Evolutionary conservation across 345 rosid genomes (phyloP).

Genomic region (Hypericum androsaemum): DNA sequence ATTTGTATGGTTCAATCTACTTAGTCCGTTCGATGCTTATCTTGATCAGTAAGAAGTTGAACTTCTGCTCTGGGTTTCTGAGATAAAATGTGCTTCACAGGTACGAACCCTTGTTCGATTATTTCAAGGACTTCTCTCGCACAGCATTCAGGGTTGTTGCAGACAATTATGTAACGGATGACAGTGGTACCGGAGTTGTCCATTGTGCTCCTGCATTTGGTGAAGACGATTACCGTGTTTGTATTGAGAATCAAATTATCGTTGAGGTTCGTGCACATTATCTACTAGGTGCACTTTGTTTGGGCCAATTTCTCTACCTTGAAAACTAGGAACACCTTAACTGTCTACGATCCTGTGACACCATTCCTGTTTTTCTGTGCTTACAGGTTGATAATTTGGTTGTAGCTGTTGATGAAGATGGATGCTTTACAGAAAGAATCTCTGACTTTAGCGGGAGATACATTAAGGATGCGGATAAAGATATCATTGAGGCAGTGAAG

Average conservation of each 20-base stretch:
- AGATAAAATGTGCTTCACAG: conserved; percentile 21
- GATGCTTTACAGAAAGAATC: conserved; percentile 66
- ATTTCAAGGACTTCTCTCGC: conserved; percentile 61
- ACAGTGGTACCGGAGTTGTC: conserved; percentile 93
- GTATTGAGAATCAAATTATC: conserved; percentile 60
- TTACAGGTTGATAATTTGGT: conserved; percentile 65
- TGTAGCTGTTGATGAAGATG: conserved; percentile 96
- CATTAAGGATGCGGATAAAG: conserved; percentile 91
- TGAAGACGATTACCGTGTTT: conserved; percentile 95
- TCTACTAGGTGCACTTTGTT: not conserved
- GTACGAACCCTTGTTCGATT: conserved; percentile 76
- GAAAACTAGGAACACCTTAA: not conserved
- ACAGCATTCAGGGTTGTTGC: conserved; percentile 76
- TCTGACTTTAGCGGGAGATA: conserved; percentile 61
- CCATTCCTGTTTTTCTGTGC: conserved; percentile 5
- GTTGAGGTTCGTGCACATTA: conserved; percentile 39
- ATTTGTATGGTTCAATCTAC: conserved; percentile 1
- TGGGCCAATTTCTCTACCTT: not conserved
- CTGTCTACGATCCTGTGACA: not conserved
- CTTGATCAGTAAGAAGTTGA: not conserved
- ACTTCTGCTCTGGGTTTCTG: conserved; percentile 11
- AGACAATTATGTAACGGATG: conserved; percentile 88
- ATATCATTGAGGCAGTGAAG: conserved; percentile 78
- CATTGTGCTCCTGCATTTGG: conserved; percentile 99
- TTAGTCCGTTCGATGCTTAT: not conserved